These are phyloP conservation scores for Elaeis oleifera DNA, from an alignment of 202 grass and related monocot genomes.

Conservation along the genomic window DNA sequence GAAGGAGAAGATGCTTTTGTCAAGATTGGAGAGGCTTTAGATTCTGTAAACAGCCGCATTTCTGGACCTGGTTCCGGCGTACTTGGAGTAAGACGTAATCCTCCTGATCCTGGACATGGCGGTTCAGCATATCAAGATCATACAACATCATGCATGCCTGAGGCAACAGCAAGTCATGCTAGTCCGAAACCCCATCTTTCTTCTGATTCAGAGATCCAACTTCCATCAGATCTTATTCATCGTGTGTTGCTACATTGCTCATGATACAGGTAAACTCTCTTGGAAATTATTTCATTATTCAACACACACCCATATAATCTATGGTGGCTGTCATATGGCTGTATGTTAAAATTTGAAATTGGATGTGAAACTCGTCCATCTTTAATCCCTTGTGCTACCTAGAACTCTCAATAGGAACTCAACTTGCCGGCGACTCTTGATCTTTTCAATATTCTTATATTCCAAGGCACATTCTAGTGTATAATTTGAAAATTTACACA, in stretches of 20 bases:
- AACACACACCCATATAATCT: too few relatives aligned
- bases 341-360: too few relatives aligned
- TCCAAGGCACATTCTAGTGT: too few relatives aligned
- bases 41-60: slow-evolving; percentile 45
- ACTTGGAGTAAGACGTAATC: slow-evolving; percentile 55
- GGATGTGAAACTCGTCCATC: too few relatives aligned
- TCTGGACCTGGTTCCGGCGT: slow-evolving; percentile 64
- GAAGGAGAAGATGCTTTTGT: slow-evolving; percentile 67
- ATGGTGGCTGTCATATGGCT: too few relatives aligned
- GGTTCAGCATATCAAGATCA: slow-evolving; percentile 62
- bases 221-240: slow-evolving; percentile 81
- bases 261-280: slow-evolving; percentile 78
- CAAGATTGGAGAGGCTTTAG: slow-evolving; percentile 81
- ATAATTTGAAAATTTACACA: too few relatives aligned
- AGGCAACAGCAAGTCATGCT: slow-evolving; percentile 20
- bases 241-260: slow-evolving; percentile 67
- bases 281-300: background rate
- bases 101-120: slow-evolving; percentile 55
- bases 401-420: too few relatives aligned
- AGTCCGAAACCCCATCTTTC: slow-evolving; percentile 39
- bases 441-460: too few relatives aligned
- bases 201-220: slow-evolving; percentile 37
- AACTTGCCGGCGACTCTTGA: too few relatives aligned
- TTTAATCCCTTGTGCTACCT: too few relatives aligned
- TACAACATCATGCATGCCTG: slow-evolving; percentile 18